These are phyloP conservation scores for Cytospora paraplurivora DNA, from an alignment of 2,329 filamentous ascomycete species.

Conservation along the genomic window DNA sequence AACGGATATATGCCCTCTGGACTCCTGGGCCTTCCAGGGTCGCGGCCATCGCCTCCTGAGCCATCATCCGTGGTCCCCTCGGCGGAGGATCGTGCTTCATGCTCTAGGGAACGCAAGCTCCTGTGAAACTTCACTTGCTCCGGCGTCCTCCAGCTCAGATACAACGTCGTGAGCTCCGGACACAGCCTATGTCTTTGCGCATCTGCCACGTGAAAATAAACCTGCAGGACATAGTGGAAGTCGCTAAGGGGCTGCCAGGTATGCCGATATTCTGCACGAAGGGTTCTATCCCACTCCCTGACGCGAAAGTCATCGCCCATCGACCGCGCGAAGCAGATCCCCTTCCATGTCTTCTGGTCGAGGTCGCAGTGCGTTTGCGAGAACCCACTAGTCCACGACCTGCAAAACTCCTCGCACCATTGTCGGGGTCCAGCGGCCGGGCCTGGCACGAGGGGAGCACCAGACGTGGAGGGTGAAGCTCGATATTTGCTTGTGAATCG, in stretches of 20 bases:
- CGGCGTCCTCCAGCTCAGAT: conserved; percentile 9
- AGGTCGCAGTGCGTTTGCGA: not conserved
- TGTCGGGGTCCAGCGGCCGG: not conserved
- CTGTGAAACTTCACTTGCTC: conserved; percentile 3
- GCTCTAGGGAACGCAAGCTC: not conserved
- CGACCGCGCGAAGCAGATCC: not conserved
- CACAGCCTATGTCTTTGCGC: not conserved
- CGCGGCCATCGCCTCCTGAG: not conserved
- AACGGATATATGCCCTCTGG: conserved; percentile 5
- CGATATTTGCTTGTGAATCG: not conserved
- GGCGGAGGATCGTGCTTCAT: not conserved
- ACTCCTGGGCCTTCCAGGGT: not conserved
- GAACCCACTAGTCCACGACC: not conserved
- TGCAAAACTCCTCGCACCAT: conserved; percentile 10
- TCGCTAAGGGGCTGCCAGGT: not conserved
- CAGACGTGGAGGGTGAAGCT: not conserved
- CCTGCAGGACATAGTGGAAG: conserved; percentile 6
- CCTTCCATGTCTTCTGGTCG: conserved; percentile 3
- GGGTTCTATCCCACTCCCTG: not conserved
- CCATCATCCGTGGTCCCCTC: too few relatives aligned
- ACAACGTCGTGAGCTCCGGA: not conserved
- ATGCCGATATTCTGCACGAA: not conserved
- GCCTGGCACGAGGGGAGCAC: too few relatives aligned
- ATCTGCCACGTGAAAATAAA: not conserved
- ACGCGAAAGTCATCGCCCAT: not conserved